A percentile compares a stretch with the other conserved stretches of the same genome.
phyloP scores from a whole-genome alignment of 345 rosid species.

The Hibiscus mutabilis region DNA sequence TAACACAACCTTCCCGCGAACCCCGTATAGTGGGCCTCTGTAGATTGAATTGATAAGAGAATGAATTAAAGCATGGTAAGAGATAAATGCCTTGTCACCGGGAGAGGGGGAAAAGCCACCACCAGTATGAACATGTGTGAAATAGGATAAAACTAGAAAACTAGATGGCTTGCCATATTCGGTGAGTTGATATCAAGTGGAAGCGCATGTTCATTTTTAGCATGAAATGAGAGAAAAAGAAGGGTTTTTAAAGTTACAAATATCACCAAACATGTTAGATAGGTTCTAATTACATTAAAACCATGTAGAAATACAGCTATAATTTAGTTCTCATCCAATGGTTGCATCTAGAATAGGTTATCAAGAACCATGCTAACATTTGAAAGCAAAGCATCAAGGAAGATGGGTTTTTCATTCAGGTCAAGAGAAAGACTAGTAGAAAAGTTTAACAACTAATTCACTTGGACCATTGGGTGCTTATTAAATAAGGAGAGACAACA shows the following conservation, averaged over 20 bases:
- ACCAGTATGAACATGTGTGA: conserved; percentile 3
- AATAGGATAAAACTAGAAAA: background rate
- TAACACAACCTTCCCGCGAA: conserved; percentile 60
- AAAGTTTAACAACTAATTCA: background rate
- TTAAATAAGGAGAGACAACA: background rate
- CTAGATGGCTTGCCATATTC: background rate
- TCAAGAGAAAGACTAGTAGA: background rate
- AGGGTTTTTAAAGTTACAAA: background rate
- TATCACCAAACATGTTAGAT: background rate
- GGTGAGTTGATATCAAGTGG: background rate
- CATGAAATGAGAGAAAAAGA: background rate
- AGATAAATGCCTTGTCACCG: conserved; percentile 10
- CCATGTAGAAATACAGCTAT: background rate
- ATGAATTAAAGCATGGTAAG: conserved; percentile 5
- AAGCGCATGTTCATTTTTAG: background rate
- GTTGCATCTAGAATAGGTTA: background rate
- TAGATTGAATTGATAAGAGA: conserved; percentile 2
- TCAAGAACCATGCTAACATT: background rate
- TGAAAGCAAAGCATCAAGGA: background rate
- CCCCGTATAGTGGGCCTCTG: conserved; percentile 66
- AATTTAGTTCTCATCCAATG: background rate
- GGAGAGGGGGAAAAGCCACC: background rate
- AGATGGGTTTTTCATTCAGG: background rate
- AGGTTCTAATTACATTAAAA: background rate
- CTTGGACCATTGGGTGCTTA: background rate